These are phyloP conservation scores for Avena atlantica DNA, from an alignment of 176 grass and related monocot genomes.

Conservation along the genomic window DNA sequence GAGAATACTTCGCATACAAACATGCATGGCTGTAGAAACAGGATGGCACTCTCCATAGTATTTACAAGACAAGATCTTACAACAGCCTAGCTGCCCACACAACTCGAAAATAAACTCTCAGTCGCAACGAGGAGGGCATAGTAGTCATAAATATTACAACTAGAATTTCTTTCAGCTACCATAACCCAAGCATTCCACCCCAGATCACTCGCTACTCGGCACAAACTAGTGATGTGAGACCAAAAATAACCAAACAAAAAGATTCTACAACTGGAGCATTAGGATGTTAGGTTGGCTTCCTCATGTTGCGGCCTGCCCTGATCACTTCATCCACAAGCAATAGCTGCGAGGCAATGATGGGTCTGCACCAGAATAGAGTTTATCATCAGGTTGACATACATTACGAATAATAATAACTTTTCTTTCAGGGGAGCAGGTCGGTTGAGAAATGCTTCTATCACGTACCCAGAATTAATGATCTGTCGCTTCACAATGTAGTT, in stretches of 20 bases:
- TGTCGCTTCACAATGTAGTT: conserved; percentile 92
- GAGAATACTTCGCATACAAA: not conserved
- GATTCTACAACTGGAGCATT: not conserved
- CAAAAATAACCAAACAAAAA: not conserved
- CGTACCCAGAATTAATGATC: conserved; percentile 86
- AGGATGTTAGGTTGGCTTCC: conserved; percentile 43
- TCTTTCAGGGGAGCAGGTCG: not conserved
- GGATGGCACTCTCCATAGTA: too few species aligned
- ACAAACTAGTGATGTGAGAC: not conserved
- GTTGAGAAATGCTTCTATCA: not conserved
- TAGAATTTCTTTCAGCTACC: not conserved
- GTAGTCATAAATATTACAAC: not conserved
- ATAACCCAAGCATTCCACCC: not conserved
- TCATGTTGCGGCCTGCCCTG: conserved; percentile 78
- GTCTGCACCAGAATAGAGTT: conserved; percentile 53
- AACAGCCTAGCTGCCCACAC: too few species aligned
- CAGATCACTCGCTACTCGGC: not conserved
- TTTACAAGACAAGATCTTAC: too few species aligned
- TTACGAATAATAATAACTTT: not conserved
- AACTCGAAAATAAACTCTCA: too few species aligned
- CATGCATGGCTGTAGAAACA: not conserved
- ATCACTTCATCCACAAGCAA: conserved; percentile 71
- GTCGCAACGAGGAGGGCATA: not conserved
- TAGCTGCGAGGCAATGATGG: conserved; percentile 90
- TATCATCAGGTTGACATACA: not conserved